These are phyloP conservation scores for Incumbomyces delicatus DNA, from an alignment of 2,329 filamentous ascomycete species.

Conservation along the genomic window DNA sequence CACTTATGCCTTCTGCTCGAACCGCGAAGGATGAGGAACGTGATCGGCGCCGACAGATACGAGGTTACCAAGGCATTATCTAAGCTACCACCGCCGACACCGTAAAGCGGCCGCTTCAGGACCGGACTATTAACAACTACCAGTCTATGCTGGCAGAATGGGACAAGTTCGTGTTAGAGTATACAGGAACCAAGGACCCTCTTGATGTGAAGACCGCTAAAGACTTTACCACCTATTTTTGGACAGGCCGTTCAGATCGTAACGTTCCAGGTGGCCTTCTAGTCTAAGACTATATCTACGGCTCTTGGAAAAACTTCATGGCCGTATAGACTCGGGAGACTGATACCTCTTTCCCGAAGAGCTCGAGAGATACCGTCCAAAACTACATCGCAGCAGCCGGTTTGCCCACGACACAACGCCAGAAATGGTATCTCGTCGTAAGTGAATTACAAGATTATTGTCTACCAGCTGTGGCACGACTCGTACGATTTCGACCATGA, in stretches of 20 bases:
- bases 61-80: not conserved
- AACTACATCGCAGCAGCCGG: not conserved
- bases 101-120: not conserved
- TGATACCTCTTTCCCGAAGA: not conserved
- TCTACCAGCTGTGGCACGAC: constrained; percentile 8
- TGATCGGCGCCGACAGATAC: not conserved
- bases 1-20: not conserved
- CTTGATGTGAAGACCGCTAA: constrained; percentile 4
- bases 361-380: not conserved
- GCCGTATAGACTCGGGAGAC: not conserved
- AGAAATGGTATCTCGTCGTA: too few species aligned
- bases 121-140: not conserved
- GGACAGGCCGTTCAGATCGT: not conserved
- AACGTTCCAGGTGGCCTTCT: constrained; percentile 4
- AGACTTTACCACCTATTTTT: constrained; percentile 5
- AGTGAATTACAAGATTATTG: not conserved
- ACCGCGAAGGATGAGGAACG: constrained; percentile 1
- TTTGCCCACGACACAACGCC: not conserved
- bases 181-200: not conserved
- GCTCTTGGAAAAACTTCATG: constrained; percentile 5
- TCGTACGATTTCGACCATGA: constrained; percentile 8
- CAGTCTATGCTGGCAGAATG: constrained; percentile 3
- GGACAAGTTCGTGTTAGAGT: not conserved
- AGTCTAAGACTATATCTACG: constrained; percentile 8
- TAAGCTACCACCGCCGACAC: not conserved